These are phyloP conservation scores for Epichloe sibirici DNA, from an alignment of 2,329 filamentous ascomycete species.

Conservation along the genomic window DNA sequence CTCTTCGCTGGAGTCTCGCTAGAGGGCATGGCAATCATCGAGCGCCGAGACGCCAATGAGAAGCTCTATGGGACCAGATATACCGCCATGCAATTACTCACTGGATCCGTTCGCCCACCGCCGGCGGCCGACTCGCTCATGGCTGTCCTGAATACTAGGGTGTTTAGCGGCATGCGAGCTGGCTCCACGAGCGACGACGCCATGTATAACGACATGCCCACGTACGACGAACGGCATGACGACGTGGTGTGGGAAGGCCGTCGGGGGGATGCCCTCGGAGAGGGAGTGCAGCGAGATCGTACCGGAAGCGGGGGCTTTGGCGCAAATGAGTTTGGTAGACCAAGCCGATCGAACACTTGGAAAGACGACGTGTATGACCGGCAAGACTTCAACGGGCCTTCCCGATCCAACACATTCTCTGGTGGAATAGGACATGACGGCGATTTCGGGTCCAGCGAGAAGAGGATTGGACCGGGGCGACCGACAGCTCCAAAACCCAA, in stretches of 20 bases:
- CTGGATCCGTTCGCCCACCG: slow-evolving; percentile 65
- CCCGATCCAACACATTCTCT: slow-evolving; percentile 40
- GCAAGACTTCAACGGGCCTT: slow-evolving; percentile 28
- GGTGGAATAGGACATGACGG: slow-evolving; percentile 32
- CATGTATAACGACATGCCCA: slow-evolving; percentile 89
- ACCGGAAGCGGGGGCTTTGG: slow-evolving; percentile 26
- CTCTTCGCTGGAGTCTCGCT: slow-evolving; percentile 91
- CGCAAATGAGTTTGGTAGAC: slow-evolving; percentile 39
- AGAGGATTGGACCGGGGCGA: slow-evolving; percentile 52
- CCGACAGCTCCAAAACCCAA: slow-evolving; percentile 85
- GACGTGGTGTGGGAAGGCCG: slow-evolving; percentile 74
- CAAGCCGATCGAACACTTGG: slow-evolving; percentile 58
- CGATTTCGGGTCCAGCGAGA: slow-evolving; percentile 28
- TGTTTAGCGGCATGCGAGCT: slow-evolving; percentile 58
- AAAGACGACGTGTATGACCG: slow-evolving; percentile 64
- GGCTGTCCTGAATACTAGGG: slow-evolving; percentile 69
- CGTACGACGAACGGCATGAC: slow-evolving; percentile 76
- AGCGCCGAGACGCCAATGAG: slow-evolving; percentile 92
- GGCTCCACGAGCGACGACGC: slow-evolving; percentile 36
- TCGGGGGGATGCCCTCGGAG: slow-evolving; percentile 60
- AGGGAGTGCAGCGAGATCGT: slow-evolving; percentile 35
- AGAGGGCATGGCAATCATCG: slow-evolving; percentile 85
- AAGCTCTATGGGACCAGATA: slow-evolving; percentile 81
- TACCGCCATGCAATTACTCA: slow-evolving; percentile 71
- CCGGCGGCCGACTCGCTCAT: slow-evolving; percentile 75